Percentiles rank a stretch among this genome's conserved stretches.
phyloP scores from a whole-genome alignment of 768 basidiomycete species.

The Hortiboletus flavorubellus region DNA sequence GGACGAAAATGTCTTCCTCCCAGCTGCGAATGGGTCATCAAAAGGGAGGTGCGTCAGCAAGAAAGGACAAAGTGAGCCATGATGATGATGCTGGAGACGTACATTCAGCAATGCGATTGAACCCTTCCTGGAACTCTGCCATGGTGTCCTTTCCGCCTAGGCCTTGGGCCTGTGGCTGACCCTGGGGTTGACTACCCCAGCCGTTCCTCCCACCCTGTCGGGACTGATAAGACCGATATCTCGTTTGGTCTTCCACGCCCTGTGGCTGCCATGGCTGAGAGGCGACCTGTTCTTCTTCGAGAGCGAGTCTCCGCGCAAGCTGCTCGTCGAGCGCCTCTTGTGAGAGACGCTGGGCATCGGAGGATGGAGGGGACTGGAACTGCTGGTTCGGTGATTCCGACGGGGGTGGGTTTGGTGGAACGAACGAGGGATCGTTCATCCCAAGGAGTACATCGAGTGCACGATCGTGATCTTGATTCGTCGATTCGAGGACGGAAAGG shows the following conservation, averaged over 20 bases:
- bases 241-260: conserved; percentile 2
- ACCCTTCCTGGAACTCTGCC: conserved; percentile 69
- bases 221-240: conserved; percentile 26
- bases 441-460: conserved; percentile 76
- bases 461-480: conserved; percentile 64
- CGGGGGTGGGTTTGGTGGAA: conserved; percentile 30
- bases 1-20: conserved; percentile 73
- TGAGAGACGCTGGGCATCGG: conserved; percentile 23
- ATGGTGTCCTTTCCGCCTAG: conserved; percentile 46
- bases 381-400: not conserved
- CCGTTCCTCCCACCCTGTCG: conserved; percentile 13
- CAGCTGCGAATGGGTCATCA: conserved; percentile 40
- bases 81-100: conserved; percentile 22
- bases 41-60: not conserved
- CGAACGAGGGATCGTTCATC: conserved; percentile 83
- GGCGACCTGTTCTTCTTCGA: conserved; percentile 50
- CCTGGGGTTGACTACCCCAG: conserved; percentile 4
- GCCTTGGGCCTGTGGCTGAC: conserved; percentile 7
- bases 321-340: conserved; percentile 79
- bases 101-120: conserved; percentile 79
- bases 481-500: conserved; percentile 69
- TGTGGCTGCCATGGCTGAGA: conserved; percentile 20
- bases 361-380: conserved; percentile 25
- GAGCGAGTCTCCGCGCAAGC: conserved; percentile 65
- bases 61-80: not conserved